Evolutionary conservation across 2,329 filamentous ascomycete species (phyloP).

Genomic region (Plenodomus biglobosus): DNA sequence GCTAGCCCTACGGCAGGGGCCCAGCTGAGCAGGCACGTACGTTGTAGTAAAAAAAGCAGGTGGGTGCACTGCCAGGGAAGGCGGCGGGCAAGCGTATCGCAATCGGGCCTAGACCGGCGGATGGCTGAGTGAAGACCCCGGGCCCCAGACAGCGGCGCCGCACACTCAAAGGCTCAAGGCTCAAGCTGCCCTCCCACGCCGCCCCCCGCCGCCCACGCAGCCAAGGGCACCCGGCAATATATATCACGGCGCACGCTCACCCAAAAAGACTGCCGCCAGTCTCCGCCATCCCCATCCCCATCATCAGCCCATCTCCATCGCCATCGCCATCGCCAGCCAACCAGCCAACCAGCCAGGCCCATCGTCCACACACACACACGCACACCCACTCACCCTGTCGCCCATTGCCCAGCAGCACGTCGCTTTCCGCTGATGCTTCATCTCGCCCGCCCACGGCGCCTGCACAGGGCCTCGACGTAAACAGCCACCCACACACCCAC

Average conservation of each 20-base stretch:
- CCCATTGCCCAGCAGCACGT: conserved; percentile 13
- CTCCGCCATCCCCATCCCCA: conserved; percentile 5
- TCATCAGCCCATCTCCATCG: too few relatives aligned
- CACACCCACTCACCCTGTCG: conserved; percentile 3
- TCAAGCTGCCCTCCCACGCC: too few relatives aligned
- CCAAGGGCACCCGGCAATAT: too few relatives aligned
- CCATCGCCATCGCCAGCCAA: too few relatives aligned
- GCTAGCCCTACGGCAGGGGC: neutral
- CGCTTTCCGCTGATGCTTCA: conserved; percentile 35
- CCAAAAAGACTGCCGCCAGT: conserved; percentile 7
- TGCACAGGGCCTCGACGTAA: conserved; percentile 32
- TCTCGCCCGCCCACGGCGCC: conserved; percentile 32
- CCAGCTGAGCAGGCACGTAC: neutral
- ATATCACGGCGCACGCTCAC: conserved; percentile 29
- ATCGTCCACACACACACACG: too few relatives aligned
- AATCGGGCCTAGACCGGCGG: conserved; percentile 1
- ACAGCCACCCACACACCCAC: conserved; percentile 20
- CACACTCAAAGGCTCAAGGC: conserved; percentile 24
- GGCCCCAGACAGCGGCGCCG: conserved; percentile 10
- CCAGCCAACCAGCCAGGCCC: too few relatives aligned
- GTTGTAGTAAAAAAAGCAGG: conserved; percentile 17
- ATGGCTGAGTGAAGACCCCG: neutral
- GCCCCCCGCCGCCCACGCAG: too few relatives aligned
- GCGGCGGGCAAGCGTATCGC: conserved; percentile 19
- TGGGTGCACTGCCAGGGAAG: too few relatives aligned